Conservation (phyloP, 208 protist genomes). For the Leishmania gerbilli region DNA sequence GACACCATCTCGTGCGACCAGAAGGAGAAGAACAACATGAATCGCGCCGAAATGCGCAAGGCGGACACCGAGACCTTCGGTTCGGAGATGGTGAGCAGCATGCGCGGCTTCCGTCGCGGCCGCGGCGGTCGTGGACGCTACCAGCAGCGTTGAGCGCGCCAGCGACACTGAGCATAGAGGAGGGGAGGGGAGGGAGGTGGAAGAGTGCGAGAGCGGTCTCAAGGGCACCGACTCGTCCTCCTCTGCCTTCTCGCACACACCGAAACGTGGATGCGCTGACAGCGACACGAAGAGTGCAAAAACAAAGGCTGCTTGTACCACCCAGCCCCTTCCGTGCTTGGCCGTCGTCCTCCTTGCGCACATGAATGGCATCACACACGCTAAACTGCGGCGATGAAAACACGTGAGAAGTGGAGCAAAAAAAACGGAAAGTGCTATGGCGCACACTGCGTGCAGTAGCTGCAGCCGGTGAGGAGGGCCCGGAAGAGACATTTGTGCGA, state of each 20-base stretch:
- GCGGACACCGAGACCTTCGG: constrained; percentile 89
- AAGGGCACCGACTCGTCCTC: not conserved
- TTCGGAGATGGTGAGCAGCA: constrained; percentile 81
- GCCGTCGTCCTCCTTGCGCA: not conserved
- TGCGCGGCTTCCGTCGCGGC: constrained; percentile 75
- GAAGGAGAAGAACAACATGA: constrained; percentile 56
- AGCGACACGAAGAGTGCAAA: not conserved
- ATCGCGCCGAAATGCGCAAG: constrained; percentile 82
- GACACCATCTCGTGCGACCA: constrained; percentile 86
- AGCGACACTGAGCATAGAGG: constrained; percentile 2
- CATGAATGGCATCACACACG: not conserved
- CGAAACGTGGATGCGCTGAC: not conserved
- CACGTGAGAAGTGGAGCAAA: not conserved
- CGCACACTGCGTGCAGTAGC: not conserved
- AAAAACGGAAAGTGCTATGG: not conserved
- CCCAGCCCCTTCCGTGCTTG: too few species aligned
- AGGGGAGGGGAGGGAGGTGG: not conserved
- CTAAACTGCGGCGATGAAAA: not conserved
- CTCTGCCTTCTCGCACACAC: not conserved
- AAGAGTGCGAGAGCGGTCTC: not conserved
- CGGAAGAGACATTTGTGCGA: too few species aligned
- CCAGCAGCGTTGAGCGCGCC: constrained; percentile 44
- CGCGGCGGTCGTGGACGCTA: constrained; percentile 68
- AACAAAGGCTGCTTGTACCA: too few species aligned
- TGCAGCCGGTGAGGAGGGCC: not conserved